Conservation (phyloP, 208 protist species). For the Ichthyophonus hoferi region DNA sequence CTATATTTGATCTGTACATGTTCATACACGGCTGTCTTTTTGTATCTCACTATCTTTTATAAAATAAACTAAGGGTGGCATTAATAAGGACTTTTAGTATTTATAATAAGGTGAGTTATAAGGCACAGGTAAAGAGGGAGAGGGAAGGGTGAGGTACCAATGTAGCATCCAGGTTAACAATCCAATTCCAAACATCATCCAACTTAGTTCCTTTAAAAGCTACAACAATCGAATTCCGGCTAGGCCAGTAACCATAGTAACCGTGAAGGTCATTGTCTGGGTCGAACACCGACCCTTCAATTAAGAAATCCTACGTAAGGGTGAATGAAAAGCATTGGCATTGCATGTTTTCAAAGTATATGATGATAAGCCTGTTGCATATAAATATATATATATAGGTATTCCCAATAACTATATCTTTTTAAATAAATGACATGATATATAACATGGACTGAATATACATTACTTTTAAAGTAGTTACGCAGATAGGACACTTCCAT, state of each 20-base stretch:
- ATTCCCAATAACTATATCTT: no score
- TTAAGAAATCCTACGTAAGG: not conserved
- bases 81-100: not conserved
- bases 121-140: not conserved
- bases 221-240: not conserved
- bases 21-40: not conserved
- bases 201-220: not conserved
- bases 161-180: not conserved
- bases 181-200: constrained; percentile 13
- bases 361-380: no score
- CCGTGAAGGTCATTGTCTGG: not conserved
- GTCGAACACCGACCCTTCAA: not conserved
- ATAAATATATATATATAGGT: no score
- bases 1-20: not conserved
- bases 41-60: not conserved
- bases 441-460: no score
- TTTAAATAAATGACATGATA: no score
- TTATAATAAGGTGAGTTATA: not conserved
- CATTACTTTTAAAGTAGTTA: not conserved
- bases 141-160: not conserved
- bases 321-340: no score
- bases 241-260: not conserved
- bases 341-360: no score
- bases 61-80: not conserved
- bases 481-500: not conserved